Percentiles rank a stretch among this genome's conserved stretches.
Evolutionary conservation across 2,329 filamentous ascomycete genomes (phyloP).

Genomic region (Mariannaea sp.): DNA sequence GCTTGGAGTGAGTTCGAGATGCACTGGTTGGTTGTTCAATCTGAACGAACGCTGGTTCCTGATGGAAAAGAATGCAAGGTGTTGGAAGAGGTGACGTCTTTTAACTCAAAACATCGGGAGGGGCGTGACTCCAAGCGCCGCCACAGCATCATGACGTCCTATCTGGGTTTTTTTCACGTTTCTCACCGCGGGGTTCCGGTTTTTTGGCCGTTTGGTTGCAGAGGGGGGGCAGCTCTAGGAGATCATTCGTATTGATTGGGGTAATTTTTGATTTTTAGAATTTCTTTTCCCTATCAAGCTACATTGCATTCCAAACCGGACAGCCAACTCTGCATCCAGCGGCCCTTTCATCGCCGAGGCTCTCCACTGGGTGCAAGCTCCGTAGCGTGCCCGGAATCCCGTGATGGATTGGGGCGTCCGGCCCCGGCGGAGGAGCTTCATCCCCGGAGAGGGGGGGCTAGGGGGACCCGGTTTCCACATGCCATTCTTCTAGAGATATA

Average conservation of each 20-base stretch:
- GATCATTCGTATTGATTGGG: too few species aligned
- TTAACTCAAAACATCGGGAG: neutral
- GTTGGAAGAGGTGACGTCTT: neutral
- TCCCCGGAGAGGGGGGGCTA: slow-evolving; percentile 2
- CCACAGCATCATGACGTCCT: slow-evolving; percentile 30
- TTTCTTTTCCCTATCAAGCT: too few species aligned
- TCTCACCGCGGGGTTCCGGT: neutral
- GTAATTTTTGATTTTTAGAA: too few species aligned
- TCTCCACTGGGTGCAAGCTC: slow-evolving; percentile 3
- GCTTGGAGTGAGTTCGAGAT: neutral
- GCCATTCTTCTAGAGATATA: too few species aligned
- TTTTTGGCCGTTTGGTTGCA: neutral
- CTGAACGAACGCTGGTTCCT: too few species aligned
- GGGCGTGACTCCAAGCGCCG: slow-evolving; percentile 19
- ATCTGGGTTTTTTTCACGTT: slow-evolving; percentile 1
- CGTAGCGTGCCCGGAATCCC: slow-evolving; percentile 34
- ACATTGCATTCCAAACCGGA: too few species aligned
- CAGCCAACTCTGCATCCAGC: too few species aligned
- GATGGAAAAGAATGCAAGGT: too few species aligned
- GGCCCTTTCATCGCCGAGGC: neutral
- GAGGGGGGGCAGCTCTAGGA: too few species aligned
- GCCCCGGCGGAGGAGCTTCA: slow-evolving; percentile 26
- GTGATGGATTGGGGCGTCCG: slow-evolving; percentile 29
- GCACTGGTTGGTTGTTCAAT: too few species aligned
- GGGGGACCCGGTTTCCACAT: too few species aligned